These are phyloP conservation scores for Phytopythium mirpurense DNA, from an alignment of 352 stramenopile genomes.

Conservation along the genomic window DNA sequence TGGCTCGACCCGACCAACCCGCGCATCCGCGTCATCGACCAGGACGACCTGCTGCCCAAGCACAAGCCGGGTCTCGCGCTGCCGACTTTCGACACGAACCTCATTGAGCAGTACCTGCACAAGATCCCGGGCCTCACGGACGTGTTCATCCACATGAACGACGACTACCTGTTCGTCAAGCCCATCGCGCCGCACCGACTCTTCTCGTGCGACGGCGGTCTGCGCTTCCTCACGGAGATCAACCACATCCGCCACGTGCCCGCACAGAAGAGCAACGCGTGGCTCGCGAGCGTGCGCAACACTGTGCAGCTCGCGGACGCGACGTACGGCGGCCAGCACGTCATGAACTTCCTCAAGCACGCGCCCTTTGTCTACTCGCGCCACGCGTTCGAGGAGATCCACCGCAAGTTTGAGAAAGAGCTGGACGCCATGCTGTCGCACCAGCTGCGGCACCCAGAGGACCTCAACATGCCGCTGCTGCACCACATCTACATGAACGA, in stretches of 20 bases:
- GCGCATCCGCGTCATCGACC: slow-evolving; percentile 66
- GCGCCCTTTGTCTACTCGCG: slow-evolving; percentile 80
- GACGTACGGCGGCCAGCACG: slow-evolving; percentile 78
- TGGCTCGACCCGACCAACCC: slow-evolving; percentile 71
- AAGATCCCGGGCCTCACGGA: slow-evolving; percentile 81
- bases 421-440: slow-evolving; percentile 52
- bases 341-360: slow-evolving; percentile 86
- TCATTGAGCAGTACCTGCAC: slow-evolving; percentile 87
- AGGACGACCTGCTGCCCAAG: slow-evolving; percentile 64
- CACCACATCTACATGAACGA: slow-evolving; percentile 87
- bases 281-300: slow-evolving; percentile 76
- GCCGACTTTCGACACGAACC: slow-evolving; percentile 77
- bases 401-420: slow-evolving; percentile 53
- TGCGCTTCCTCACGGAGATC: slow-evolving; percentile 74
- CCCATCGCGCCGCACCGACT: slow-evolving; percentile 72
- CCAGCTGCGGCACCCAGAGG: slow-evolving; percentile 57
- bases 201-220: slow-evolving; percentile 78
- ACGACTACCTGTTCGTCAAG: slow-evolving; percentile 89
- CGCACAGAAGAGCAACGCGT: slow-evolving; percentile 56
- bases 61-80: slow-evolving; percentile 36
- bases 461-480: slow-evolving; percentile 80
- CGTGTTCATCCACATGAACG: slow-evolving; percentile 88
- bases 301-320: slow-evolving; percentile 61
- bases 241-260: slow-evolving; percentile 78
- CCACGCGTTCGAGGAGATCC: slow-evolving; percentile 64